Base-by-base conservation (phyloP, 306 rosid genomes). In the Medicago ruthenica region DNA sequence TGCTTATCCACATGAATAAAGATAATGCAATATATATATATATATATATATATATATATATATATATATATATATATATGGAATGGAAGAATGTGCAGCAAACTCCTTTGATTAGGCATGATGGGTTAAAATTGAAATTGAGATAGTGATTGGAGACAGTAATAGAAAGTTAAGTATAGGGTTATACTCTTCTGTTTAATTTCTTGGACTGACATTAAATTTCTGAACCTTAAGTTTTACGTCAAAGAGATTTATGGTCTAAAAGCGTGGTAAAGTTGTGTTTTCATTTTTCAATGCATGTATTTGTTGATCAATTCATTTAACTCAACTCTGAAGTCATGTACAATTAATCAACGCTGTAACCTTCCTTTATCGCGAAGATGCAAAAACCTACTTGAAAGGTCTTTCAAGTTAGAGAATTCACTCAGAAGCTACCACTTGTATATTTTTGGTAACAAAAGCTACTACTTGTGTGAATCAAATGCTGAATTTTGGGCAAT, bases 341-440 rank as follows among this genome's bases (percentile, higher is more conserved):
- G 67, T 63, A 53, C 11, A 54, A 50, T 66, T 15, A 34, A 34
- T 80, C 55, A 12, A 50, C 65, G 16, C 5, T 37, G 15, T 22
- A 51, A 31, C 64, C 37, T 41, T 62, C 45, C 51, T 31, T 41
- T 14, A 40, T 75, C 9, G 50, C 8, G 68, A 63, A 37, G n/a
- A 57, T 47, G 67, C 24, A 9, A 17, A 67, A 67, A 67, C 50
- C 67, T 8, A 31, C 41, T 39, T 48, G 66, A 15, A 67, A 80
- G 34, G 53, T 65, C 11, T 65, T 39, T 73, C 42, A 18, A 63
- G 58, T 20, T 47, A 63, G 74, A 81, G 69, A 57, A 50, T 18
- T 70, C 73, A 18, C 47, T 20, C 41, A 34, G 70, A 82, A 66
- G 76, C 67, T 47, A 22, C 79, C 27, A 17, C 1, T 48, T 59